These are phyloP conservation scores for Chlamydomonas sphaeroides DNA, from an alignment of 139 green algal genomes.

Conservation along the genomic window DNA sequence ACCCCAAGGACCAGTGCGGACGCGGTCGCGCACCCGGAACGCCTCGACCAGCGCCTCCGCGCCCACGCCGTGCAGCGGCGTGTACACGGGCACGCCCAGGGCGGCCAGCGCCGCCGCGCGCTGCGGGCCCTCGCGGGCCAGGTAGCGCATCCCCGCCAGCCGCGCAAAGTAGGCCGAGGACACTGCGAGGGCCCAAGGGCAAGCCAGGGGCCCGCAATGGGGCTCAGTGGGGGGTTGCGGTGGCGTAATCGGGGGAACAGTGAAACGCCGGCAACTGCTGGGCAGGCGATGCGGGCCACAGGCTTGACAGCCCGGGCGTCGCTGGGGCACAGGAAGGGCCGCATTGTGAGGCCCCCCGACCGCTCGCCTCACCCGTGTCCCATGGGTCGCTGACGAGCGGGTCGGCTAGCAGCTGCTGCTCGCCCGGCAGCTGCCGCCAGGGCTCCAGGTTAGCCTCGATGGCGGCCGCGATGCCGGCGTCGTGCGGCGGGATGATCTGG, in stretches of 20 bases:
- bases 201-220: too few species aligned
- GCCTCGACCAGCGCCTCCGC: conserved; percentile 55
- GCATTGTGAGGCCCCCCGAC: too few species aligned
- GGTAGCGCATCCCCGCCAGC: conserved; percentile 47
- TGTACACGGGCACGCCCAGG: conserved; percentile 64
- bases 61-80: conserved; percentile 81
- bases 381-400: conserved; percentile 58
- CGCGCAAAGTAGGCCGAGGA: conserved; percentile 58
- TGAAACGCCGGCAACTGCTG: too few species aligned
- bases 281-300: too few species aligned
- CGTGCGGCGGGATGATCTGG: conserved; percentile 84
- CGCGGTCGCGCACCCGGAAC: conserved; percentile 49
- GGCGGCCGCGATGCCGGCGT: conserved; percentile 74
- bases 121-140: conserved; percentile 3
- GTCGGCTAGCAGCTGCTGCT: neutral
- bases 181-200: too few species aligned
- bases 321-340: too few species aligned
- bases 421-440: conserved; percentile 46
- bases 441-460: conserved; percentile 68
- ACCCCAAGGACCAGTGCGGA: too few species aligned
- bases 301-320: too few species aligned
- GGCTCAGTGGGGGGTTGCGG: too few species aligned
- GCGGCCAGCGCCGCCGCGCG: conserved; percentile 34
- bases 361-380: too few species aligned
- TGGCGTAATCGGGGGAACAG: too few species aligned